Evolutionary conservation across 495 filamentous ascomycete genomes (phyloP).

Genomic region (Corynascus novoguineensis): DNA sequence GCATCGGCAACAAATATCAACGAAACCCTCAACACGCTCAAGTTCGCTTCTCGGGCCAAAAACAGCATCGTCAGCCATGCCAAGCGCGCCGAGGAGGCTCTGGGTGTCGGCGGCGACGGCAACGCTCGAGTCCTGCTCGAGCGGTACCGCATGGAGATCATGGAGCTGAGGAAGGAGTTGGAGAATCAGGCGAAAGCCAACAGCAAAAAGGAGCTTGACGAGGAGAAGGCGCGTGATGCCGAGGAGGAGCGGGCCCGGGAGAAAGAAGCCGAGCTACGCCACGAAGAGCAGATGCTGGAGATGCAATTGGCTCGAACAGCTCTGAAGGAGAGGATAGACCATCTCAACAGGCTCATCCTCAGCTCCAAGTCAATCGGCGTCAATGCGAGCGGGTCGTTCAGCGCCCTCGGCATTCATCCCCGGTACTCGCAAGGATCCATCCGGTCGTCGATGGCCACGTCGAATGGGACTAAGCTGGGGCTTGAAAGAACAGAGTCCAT

Average conservation of each 20-base stretch:
- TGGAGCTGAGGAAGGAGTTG: constrained; percentile 71
- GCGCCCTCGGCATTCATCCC: constrained; percentile 64
- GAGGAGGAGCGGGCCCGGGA: constrained; percentile 67
- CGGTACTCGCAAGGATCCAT: constrained; percentile 55
- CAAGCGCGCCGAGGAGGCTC: constrained; percentile 86
- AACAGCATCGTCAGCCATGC: constrained; percentile 98
- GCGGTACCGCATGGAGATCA: constrained; percentile 90
- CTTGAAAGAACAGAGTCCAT: constrained; percentile 61
- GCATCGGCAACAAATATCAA: constrained; percentile 63
- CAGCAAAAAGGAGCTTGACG: constrained; percentile 60
- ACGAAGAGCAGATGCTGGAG: constrained; percentile 95
- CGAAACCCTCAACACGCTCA: constrained; percentile 92
- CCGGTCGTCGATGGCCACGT: constrained; percentile 68
- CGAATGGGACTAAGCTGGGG: constrained; percentile 54
- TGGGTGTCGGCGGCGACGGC: constrained; percentile 68
- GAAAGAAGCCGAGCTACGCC: constrained; percentile 73
- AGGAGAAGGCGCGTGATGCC: constrained; percentile 52
- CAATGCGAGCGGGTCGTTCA: constrained; percentile 67
- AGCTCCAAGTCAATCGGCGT: constrained; percentile 94
- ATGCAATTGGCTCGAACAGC: constrained; percentile 96
- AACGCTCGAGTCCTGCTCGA: constrained; percentile 84
- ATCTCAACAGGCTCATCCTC: constrained; percentile 90
- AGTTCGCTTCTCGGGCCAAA: constrained; percentile 93
- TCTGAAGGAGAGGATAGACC: constrained; percentile 93
- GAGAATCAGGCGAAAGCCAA: constrained; percentile 62